phyloP scores from a whole-genome alignment of 176 grass and related monocot species.

The Musa beccarii region DNA sequence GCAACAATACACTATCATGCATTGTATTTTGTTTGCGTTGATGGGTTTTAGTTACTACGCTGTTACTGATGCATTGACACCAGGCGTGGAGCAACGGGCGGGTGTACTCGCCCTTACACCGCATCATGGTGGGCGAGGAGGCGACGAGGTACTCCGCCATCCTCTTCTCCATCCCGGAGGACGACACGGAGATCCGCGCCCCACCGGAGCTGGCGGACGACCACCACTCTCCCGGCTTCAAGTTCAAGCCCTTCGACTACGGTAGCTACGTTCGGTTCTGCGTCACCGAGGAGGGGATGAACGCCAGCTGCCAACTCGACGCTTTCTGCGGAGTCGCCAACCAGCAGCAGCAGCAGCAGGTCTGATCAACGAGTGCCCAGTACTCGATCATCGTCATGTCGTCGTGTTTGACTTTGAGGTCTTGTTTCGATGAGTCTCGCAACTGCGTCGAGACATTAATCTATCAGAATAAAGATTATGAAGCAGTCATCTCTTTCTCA shows the following conservation, averaged over 20 bases:
- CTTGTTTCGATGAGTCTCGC: no score
- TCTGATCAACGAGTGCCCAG: no score
- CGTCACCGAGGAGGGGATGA: constrained; percentile 39
- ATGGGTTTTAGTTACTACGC: no score
- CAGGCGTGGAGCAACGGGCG: constrained; percentile 68
- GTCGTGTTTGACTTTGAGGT: no score
- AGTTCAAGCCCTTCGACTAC: constrained; percentile 32
- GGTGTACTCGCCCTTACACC: constrained; percentile 46
- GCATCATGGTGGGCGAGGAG: constrained; percentile 32
- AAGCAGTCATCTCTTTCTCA: no score
- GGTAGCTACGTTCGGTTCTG: constrained; percentile 34
- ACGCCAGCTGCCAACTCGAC: constrained; percentile 36
- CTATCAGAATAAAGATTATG: no score
- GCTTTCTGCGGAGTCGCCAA: constrained; percentile 29
- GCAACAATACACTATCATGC: no score
- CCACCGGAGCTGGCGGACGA: constrained; percentile 44
- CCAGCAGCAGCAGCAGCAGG: no score
- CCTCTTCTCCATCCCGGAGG: constrained; percentile 40
- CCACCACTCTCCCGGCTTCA: constrained; percentile 24
- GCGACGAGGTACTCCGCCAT: constrained; percentile 45
- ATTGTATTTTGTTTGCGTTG: background rate
- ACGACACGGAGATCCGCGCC: constrained; percentile 2
- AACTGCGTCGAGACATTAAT: no score
- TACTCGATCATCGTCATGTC: no score
- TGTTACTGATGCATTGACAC: no score